Evolutionary conservation across 1,139 yeast genomes (phyloP), one percentile per base, ranked within the genome.

Genomic region (Yamadazyma diddensiae): DNA sequence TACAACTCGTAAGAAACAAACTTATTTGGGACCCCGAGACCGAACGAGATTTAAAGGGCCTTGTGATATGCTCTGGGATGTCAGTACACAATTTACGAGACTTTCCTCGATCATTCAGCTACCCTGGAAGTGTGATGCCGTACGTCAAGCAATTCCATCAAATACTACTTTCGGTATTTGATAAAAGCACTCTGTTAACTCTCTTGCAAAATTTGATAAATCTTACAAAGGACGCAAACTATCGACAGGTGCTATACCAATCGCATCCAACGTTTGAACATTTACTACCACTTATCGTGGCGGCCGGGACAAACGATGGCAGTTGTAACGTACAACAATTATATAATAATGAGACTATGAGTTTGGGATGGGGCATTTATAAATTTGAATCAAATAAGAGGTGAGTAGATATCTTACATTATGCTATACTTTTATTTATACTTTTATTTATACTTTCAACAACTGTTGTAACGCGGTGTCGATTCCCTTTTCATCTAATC

Each of bases 251-350:
- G 18, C 61, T 79, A 31, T 53, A 54, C 28, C 49, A 54, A 21
- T 82, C 92, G 0, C 94, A 84, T 54, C 94, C 94, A 5, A 75
- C 87, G 0, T 60, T 77, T 29, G 94, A 84, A 42, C 94, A 84
- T 53, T 74, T 83, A 38, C 56, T 78, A 43, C 94, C 94, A 0
- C 49, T 81, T 3, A 76, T 79, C 20, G 85, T 79, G 26, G 88
- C 81, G 2, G 66, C 77, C 8, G 92, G 90, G 10, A 68, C 81
- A 14, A 66, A 75, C 11, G 45, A 46, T 29, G 57, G 58, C 3
- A 41, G 52, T 4, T 37, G 43, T n/a, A 60, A 63, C 1, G 68
- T 68, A 12, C 59, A 61, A 34, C 76, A 73, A 39, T 35, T 79
- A 17, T 79, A 76, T 49, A 62, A 66, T 28, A 63, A 52, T 17